Evolutionary conservation across 2,329 filamentous ascomycete species (phyloP).

Genomic region (Xylaria sp.): DNA sequence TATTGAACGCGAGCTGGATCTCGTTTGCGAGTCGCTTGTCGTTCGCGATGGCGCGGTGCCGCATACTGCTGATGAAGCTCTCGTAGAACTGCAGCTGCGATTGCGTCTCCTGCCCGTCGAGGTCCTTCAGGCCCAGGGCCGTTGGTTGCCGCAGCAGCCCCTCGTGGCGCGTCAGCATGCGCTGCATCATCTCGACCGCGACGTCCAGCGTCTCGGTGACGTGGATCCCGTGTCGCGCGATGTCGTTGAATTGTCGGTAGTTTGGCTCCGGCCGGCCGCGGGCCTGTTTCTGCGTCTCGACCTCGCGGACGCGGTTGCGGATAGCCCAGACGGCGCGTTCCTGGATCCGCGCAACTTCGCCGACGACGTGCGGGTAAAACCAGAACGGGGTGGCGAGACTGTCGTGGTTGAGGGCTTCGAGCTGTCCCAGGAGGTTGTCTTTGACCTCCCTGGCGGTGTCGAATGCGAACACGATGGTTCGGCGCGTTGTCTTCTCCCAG

Average conservation of each 20-base stretch:
- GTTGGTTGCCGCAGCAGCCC: slow-evolving; percentile 8
- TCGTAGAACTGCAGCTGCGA: slow-evolving; percentile 32
- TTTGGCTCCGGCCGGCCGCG: slow-evolving; percentile 28
- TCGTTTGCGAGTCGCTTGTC: slow-evolving; percentile 47
- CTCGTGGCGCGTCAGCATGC: slow-evolving; percentile 33
- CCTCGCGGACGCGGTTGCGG: slow-evolving; percentile 32
- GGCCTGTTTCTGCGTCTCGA: slow-evolving; percentile 27
- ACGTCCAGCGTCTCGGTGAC: slow-evolving; percentile 40
- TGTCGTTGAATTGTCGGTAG: slow-evolving; percentile 37
- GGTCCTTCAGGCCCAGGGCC: slow-evolving; percentile 13
- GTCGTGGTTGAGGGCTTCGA: background rate
- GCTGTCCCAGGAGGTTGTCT: slow-evolving; percentile 3
- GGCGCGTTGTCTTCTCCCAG: slow-evolving; percentile 21
- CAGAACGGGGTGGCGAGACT: slow-evolving; percentile 33
- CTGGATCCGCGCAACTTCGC: slow-evolving; percentile 31
- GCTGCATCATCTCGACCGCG: slow-evolving; percentile 29
- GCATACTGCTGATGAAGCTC: slow-evolving; percentile 34
- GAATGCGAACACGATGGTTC: slow-evolving; percentile 32
- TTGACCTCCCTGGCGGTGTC: slow-evolving; percentile 19
- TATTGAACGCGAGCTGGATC: slow-evolving; percentile 48
- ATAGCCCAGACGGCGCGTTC: slow-evolving; percentile 38
- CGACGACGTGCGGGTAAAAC: slow-evolving; percentile 32
- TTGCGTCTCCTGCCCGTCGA: slow-evolving; percentile 31
- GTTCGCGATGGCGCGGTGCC: slow-evolving; percentile 36
- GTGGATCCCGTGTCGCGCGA: slow-evolving; percentile 41